Evolutionary conservation across 129 eudicot species (phyloP).

Genomic region (Lactuca saligna): DNA sequence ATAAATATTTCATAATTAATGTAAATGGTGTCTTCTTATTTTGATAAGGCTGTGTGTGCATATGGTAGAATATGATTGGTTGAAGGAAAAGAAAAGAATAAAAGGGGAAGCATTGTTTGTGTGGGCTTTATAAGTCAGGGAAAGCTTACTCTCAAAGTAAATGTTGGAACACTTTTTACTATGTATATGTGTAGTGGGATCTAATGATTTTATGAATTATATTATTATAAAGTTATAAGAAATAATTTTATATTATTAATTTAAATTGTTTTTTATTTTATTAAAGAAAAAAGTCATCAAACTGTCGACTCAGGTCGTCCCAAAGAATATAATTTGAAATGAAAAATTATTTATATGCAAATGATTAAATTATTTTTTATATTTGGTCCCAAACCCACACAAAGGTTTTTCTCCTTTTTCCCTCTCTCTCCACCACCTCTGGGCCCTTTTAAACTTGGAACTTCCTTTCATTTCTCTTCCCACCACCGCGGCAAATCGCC

Average conservation of each 20-base stretch:
- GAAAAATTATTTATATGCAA: not conserved
- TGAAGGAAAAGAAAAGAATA: conserved; percentile 39
- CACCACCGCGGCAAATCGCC: conserved; percentile 20
- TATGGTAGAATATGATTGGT: conserved; percentile 35
- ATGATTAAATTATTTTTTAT: not conserved
- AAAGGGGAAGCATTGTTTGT: conserved; percentile 26
- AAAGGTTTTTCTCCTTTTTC: conserved; percentile 22
- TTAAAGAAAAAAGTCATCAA: not conserved
- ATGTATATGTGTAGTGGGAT: not conserved
- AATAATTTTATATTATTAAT: not conserved
- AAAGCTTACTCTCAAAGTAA: conserved; percentile 46
- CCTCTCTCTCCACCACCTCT: conserved; percentile 15
- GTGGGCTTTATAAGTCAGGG: conserved; percentile 38
- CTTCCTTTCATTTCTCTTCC: conserved; percentile 9
- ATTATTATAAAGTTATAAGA: too few relatives aligned
- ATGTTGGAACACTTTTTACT: conserved; percentile 30
- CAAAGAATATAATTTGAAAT: not conserved
- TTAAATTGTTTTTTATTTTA: too few relatives aligned
- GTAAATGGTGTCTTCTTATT: not conserved
- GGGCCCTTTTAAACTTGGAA: conserved; percentile 12
- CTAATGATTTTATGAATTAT: not conserved
- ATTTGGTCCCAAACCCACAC: conserved; percentile 39
- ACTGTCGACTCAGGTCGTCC: too few relatives aligned
- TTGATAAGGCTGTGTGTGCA: not conserved
- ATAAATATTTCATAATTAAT: too few relatives aligned